These are phyloP conservation scores for Euphrasia confusa DNA, from an alignment of 257 asterid species.

Conservation along the genomic window DNA sequence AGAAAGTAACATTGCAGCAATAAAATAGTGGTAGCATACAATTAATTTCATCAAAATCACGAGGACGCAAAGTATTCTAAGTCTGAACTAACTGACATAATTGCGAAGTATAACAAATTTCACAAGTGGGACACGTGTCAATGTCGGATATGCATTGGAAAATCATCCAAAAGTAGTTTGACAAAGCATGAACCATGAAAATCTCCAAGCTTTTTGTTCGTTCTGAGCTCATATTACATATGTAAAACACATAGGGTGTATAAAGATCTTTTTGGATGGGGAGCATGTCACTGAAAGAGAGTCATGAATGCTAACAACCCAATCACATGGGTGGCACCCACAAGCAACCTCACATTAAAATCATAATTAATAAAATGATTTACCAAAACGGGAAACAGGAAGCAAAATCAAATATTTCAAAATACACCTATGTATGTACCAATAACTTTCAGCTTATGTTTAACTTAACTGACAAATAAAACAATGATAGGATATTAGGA, in stretches of 20 bases:
- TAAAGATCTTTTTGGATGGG: slow-evolving; percentile 1
- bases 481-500: background rate
- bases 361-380: background rate
- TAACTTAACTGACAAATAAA: background rate
- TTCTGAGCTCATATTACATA: background rate
- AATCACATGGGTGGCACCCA: background rate
- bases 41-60: background rate
- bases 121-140: background rate
- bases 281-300: slow-evolving; percentile 15
- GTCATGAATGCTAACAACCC: slow-evolving; percentile 4
- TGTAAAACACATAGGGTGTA: slow-evolving; percentile 12
- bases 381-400: slow-evolving; percentile 2
- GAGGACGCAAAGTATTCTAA: slow-evolving; percentile 3
- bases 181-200: slow-evolving; percentile 1
- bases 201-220: background rate
- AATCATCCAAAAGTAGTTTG: slow-evolving; percentile 1
- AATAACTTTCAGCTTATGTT: background rate
- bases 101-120: background rate
- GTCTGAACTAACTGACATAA: background rate
- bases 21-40: background rate
- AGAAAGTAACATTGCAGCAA: slow-evolving; percentile 3
- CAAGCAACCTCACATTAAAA: background rate
- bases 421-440: background rate
- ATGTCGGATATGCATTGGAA: background rate
- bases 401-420: background rate